Evolutionary conservation across 306 rosid genomes (phyloP).

Genomic region (Ormosia emarginata): DNA sequence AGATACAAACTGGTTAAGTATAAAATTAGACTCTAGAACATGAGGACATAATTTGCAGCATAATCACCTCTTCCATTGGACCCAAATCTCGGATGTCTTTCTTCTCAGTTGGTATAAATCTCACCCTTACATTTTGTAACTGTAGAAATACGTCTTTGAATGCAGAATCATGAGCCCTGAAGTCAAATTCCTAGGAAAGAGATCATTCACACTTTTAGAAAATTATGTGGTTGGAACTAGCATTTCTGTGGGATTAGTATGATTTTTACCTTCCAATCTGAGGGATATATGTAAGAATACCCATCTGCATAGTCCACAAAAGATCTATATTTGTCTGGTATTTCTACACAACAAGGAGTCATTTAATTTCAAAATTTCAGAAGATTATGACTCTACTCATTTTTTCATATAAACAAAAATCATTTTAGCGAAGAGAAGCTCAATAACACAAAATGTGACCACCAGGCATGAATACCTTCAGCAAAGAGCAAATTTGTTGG

Average conservation of each 20-base stretch:
- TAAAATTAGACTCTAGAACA: neutral
- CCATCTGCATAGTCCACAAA: conserved; percentile 85
- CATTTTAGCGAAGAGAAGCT: neutral
- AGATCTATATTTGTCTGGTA: conserved; percentile 59
- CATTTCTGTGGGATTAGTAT: neutral
- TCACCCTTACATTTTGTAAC: conserved; percentile 87
- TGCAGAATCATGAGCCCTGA: conserved; percentile 94
- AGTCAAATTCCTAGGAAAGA: conserved; percentile 78
- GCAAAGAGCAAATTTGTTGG: conserved; percentile 59
- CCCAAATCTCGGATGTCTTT: conserved; percentile 86
- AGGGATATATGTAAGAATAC: conserved; percentile 79
- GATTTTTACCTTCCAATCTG: conserved; percentile 84
- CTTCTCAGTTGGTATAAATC: conserved; percentile 83
- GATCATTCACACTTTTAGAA: neutral
- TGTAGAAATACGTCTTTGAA: conserved; percentile 81
- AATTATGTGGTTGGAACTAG: neutral
- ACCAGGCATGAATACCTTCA: conserved; percentile 51
- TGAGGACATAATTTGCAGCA: neutral
- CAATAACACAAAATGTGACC: neutral
- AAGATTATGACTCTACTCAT: neutral
- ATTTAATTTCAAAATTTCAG: neutral
- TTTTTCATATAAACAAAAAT: neutral
- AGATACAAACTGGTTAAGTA: conserved; percentile 16
- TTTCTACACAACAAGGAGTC: conserved; percentile 41
- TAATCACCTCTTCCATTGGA: conserved; percentile 77